Base-by-base conservation (phyloP, 257 asterid genomes). In the Ilex asprella region DNA sequence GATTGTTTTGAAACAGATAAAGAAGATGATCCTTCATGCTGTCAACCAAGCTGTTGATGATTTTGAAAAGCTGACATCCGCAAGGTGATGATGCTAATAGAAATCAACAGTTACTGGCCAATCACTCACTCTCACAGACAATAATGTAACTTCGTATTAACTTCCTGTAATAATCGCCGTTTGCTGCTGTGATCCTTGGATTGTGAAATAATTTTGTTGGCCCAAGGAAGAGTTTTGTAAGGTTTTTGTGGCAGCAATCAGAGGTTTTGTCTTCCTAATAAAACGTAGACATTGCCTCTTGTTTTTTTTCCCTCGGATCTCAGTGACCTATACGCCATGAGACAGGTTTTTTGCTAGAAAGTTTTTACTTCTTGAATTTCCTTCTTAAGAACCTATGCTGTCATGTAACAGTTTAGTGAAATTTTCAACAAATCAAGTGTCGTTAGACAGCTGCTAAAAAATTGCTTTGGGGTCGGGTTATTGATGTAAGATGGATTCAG, bases 21-120 rank as follows among this genome's bases (percentile, higher is more conserved):
- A 85, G 88, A 91, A 91, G 78, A 91, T 88, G 94, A 85, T 91
- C 64, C 74, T 91, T 59, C 81, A 91, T 71, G 95, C 92, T 2
- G 71, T 77, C 14, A 73, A 86, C 64, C 82, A 80, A 70, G 86
- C 84, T 13, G 71, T 85, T n/a, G 73, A 76, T 3, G 91, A 86
- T 51, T 80, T 86, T 58, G 91, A 84, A 61, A 68, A 75, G 63
- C 83, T 89, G 69, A 54, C 61, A 15, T 63, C 41, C 6, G 58
- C 30, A 2, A 5, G 56, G 41, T 43, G 68, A 53, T 14, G 59
- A 49, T 16, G 27, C 13, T 44, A 56, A 56, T 6, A n/a, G 43
- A 60, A 59, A 55, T 13, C 60, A 59, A 58, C 62, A 3, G 44
- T 27, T 46, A 56, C 43, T 65, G 60, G 67, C 62, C 54, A 15